Evolutionary conservation across 345 rosid genomes (phyloP).

Genomic region (Ailanthus altissimus): DNA sequence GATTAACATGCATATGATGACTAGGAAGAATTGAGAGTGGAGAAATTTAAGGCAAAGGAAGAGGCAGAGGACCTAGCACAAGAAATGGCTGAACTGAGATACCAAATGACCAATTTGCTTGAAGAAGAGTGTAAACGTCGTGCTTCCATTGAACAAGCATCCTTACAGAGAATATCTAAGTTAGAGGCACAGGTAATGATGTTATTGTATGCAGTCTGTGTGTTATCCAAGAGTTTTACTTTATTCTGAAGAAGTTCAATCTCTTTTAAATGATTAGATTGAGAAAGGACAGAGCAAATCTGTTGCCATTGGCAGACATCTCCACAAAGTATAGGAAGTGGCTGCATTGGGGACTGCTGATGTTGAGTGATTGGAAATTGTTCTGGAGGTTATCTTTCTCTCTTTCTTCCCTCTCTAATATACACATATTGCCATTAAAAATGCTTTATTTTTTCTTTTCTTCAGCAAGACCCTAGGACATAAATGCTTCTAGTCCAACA

Average conservation of each 20-base stretch:
- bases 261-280: slow-evolving; percentile 35
- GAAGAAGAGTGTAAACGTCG: slow-evolving; percentile 92
- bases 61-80: slow-evolving; percentile 92
- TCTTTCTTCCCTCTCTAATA: background rate
- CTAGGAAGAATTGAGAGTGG: slow-evolving; percentile 69
- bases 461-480: background rate
- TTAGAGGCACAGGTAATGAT: slow-evolving; percentile 66
- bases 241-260: slow-evolving; percentile 11
- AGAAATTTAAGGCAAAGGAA: slow-evolving; percentile 79
- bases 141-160: slow-evolving; percentile 73
- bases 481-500: background rate
- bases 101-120: slow-evolving; percentile 78
- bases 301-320: slow-evolving; percentile 25
- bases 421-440: background rate
- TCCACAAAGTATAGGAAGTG: slow-evolving; percentile 27
- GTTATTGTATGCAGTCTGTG: background rate
- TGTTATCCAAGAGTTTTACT: background rate
- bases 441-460: background rate
- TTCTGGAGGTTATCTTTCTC: slow-evolving; percentile 23
- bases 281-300: slow-evolving; percentile 32
- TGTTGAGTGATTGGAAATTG: background rate
- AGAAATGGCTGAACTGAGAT: slow-evolving; percentile 96
- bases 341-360: slow-evolving; percentile 22
- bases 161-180: slow-evolving; percentile 81
- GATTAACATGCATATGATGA: slow-evolving; percentile 26